Evolutionary conservation across 768 basidiomycete genomes (phyloP).

Genomic region (Podaxis mareebaensis): DNA sequence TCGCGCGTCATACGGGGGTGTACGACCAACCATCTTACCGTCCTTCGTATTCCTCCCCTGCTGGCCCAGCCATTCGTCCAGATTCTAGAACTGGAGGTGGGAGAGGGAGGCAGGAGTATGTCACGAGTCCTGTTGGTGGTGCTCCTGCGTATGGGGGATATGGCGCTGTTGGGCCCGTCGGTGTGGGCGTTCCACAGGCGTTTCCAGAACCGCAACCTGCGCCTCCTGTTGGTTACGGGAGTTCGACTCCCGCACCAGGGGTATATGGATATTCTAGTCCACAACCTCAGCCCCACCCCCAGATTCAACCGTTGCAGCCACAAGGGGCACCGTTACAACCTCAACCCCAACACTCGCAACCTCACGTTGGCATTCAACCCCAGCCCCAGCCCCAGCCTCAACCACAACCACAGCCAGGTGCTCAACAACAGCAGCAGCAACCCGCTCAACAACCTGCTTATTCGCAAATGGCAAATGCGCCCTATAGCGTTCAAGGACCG

Average conservation of each 20-base stretch:
- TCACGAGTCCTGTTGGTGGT: not conserved
- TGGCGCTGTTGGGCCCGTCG: conserved; percentile 10
- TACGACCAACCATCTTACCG: conserved; percentile 45
- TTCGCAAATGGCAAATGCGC: conserved; percentile 28
- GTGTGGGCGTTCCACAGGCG: conserved; percentile 13
- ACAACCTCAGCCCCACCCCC: conserved; percentile 30
- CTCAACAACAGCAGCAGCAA: not conserved
- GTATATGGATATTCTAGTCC: conserved; percentile 12
- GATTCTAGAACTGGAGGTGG: conserved; percentile 11
- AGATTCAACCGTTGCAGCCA: conserved; percentile 21
- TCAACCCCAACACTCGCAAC: conserved; percentile 17
- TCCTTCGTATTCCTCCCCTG: conserved; percentile 15
- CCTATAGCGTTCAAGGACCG: conserved; percentile 40
- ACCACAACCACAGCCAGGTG: conserved; percentile 10
- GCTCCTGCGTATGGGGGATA: conserved; percentile 7
- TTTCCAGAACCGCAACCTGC: conserved; percentile 14
- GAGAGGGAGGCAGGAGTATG: conserved; percentile 14
- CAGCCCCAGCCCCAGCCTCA: conserved; percentile 8
- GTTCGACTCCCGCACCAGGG: conserved; percentile 14
- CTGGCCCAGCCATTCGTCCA: conserved; percentile 19
- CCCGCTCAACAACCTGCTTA: not conserved
- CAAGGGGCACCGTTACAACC: not conserved
- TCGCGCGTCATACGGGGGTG: conserved; percentile 70
- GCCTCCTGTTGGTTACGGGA: not conserved
- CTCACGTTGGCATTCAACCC: not conserved